These are phyloP conservation scores for Phytophthora fragariaefolia DNA, from an alignment of 352 stramenopile species.

Conservation along the genomic window DNA sequence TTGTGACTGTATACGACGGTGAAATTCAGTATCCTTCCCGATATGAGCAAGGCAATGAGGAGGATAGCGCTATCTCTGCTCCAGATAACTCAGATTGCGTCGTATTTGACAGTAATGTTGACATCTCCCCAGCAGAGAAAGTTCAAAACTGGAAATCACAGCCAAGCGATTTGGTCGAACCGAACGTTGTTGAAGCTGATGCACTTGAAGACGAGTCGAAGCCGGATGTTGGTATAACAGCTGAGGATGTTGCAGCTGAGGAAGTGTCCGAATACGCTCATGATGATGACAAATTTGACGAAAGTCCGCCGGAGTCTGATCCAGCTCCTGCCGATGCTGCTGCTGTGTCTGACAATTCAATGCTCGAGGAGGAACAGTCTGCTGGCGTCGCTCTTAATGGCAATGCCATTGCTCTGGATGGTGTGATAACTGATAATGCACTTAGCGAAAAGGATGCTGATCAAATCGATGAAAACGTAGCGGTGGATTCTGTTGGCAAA, in stretches of 20 bases:
- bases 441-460: not conserved
- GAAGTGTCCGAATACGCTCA: conserved; percentile 8
- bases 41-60: not conserved
- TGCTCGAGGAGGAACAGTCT: conserved; percentile 21
- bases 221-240: not conserved
- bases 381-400: conserved; percentile 30
- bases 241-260: not conserved
- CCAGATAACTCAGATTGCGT: conserved; percentile 1
- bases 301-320: conserved; percentile 4
- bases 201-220: not conserved
- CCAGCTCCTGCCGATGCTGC: not conserved
- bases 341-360: not conserved
- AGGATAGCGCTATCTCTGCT: not conserved
- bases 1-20: not conserved
- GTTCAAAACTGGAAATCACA: not conserved
- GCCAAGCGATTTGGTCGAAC: not conserved
- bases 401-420: conserved; percentile 1
- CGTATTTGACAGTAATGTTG: not conserved
- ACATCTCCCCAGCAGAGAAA: not conserved
- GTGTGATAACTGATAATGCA: not conserved
- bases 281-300: conserved; percentile 5
- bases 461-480: not conserved
- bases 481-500: not conserved
- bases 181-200: not conserved
- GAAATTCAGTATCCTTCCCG: conserved; percentile 1